These are phyloP conservation scores for Ogataea allantospora DNA, from an alignment of 805 yeast species.

Conservation along the genomic window DNA sequence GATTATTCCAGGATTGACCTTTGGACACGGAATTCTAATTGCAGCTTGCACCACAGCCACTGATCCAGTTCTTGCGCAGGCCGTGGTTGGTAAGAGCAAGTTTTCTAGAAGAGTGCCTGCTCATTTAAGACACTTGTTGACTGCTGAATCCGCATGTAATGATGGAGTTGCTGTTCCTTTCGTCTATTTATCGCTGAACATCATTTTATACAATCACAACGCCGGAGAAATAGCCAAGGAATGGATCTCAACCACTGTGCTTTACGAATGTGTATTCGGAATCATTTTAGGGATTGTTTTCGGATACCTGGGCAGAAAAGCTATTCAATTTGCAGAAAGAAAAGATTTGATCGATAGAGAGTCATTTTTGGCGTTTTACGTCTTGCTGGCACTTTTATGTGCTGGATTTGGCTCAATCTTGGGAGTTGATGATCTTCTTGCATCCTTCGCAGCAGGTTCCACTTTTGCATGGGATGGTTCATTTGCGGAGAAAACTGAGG, in stretches of 20 bases:
- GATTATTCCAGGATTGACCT: slow-evolving; percentile 55
- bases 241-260: slow-evolving; percentile 59
- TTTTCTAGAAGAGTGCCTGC: slow-evolving; percentile 68
- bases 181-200: slow-evolving; percentile 55
- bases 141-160: slow-evolving; percentile 75
- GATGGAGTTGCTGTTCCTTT: slow-evolving; percentile 76
- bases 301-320: slow-evolving; percentile 50
- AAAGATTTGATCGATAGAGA: slow-evolving; percentile 58
- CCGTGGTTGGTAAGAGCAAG: slow-evolving; percentile 70
- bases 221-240: slow-evolving; percentile 54
- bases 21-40: slow-evolving; percentile 55
- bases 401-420: slow-evolving; percentile 63
- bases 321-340: slow-evolving; percentile 52
- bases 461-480: slow-evolving; percentile 75
- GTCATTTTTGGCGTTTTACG: slow-evolving; percentile 54
- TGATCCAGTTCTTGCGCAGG: slow-evolving; percentile 72
- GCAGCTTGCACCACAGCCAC: slow-evolving; percentile 76
- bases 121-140: slow-evolving; percentile 55
- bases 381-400: slow-evolving; percentile 53
- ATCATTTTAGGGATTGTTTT: slow-evolving; percentile 49
- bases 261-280: slow-evolving; percentile 64
- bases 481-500: slow-evolving; percentile 56
- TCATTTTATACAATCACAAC: slow-evolving; percentile 50
- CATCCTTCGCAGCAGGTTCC: slow-evolving; percentile 72
- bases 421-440: slow-evolving; percentile 70